Percentiles rank a stretch among this genome's conserved stretches.
These are phyloP conservation scores for Termitomyces sp. DNA, from an alignment of 768 basidiomycete genomes.

Conservation along the genomic window DNA sequence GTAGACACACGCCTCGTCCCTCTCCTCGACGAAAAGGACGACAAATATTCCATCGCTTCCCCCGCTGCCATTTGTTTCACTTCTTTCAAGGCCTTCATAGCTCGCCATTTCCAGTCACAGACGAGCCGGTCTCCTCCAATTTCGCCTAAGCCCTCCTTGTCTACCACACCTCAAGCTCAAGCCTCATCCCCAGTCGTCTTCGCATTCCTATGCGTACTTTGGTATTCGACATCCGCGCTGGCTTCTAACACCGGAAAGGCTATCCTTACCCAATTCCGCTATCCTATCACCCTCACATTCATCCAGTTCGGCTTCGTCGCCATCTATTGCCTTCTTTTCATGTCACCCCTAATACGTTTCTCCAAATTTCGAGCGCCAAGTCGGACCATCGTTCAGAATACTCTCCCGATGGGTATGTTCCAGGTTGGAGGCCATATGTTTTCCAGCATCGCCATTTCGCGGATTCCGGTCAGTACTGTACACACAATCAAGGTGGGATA, in stretches of 20 bases:
- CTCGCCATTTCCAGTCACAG: conserved; percentile 20
- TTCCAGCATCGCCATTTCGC: conserved; percentile 93
- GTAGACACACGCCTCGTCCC: conserved; percentile 25
- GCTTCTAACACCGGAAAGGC: conserved; percentile 97
- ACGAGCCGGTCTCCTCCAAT: conserved; percentile 21
- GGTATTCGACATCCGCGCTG: conserved; percentile 92
- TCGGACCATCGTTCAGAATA: conserved; percentile 64
- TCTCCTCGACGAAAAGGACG: conserved; percentile 26
- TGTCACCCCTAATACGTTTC: conserved; percentile 68
- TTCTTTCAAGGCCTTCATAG: conserved; percentile 20
- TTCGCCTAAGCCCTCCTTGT: conserved; percentile 24
- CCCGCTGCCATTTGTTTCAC: conserved; percentile 20
- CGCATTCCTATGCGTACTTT: conserved; percentile 77
- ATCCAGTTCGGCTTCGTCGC: conserved; percentile 97
- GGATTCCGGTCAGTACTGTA: conserved; percentile 95
- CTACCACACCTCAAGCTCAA: conserved; percentile 21
- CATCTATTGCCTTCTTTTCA: conserved; percentile 77
- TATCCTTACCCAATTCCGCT: conserved; percentile 88
- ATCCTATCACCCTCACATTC: conserved; percentile 95
- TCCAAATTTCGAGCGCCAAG: conserved; percentile 69
- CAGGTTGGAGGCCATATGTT: conserved; percentile 98
- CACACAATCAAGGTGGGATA: conserved; percentile 93
- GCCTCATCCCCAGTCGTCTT: conserved; percentile 46
- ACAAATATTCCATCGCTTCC: conserved; percentile 23
- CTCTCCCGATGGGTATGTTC: conserved; percentile 94